Evolutionary conservation across 1,284 basidiomycete genomes (phyloP), one percentile per base, ranked within the genome.

Genomic region (Omphalotus olearius): DNA sequence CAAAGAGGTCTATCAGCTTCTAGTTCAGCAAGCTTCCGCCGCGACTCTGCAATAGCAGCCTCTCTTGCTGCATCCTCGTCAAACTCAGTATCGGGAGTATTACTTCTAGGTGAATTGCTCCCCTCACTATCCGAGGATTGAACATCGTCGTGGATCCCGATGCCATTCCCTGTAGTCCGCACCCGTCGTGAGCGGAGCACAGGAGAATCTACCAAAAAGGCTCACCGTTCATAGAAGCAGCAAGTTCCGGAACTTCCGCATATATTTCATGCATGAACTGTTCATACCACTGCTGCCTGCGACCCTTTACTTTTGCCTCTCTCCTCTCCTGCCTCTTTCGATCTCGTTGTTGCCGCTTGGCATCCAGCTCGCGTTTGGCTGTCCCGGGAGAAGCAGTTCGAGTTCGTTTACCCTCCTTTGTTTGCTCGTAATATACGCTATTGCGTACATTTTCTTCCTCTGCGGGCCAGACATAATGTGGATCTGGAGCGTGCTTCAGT

Each of bases 21-120:
- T 1, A 89, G 75, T 56, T 86, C 82, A 6, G 77, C 80, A 48
- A 88, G 72, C 60, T 86, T 88, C 43, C 79, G 74, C 37, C 78
- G 75, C 1, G 86, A 88, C 61, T 83, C 82, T 17, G 74, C 80
- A 53, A 88, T 76, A n/a, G 67, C 69, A 10, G 73, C 74, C 52
- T 63, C 67, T 49, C 70, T 72, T 13, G 61, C 62, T 11, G 63
- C 69, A 30, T 74, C 70, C 43, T 71, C 67, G 20, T 71, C 66
- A 23, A 52, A 39, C 13, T 53, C 48, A 20, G 54, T 54, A 7
- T 59, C 56, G 6, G 50, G 45, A 14, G 60, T 51, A 6, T 49
- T 36, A 14, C 52, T 52, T 6, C 59, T 54, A 7, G 59, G 48
- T 1, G 45, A 39, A 20, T 49, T 51, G 9, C 59, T 56, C 2